phyloP scores from a whole-genome alignment of 305 asterid genomes.

The Fraxinus nigra region DNA sequence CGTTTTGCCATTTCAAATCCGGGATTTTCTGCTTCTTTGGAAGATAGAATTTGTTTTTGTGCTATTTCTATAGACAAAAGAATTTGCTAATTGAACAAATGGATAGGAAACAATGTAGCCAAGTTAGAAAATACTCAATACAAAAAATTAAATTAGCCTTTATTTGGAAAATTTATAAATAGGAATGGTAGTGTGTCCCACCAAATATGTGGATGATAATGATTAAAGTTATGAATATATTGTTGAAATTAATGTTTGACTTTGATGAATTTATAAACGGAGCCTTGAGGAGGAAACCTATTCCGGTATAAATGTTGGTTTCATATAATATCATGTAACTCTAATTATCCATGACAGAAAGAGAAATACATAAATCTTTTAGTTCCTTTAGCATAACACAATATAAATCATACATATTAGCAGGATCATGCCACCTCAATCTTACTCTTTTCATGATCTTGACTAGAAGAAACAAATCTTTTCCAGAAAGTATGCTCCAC shows the following conservation, averaged over 20 bases:
- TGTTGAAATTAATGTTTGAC: not conserved
- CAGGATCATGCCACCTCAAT: not conserved
- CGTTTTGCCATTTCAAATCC: not conserved
- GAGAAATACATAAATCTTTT: not conserved
- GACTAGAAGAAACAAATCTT: not conserved
- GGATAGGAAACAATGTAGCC: slow-evolving; percentile 7
- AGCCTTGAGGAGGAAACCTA: not conserved
- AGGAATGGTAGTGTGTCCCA: not conserved
- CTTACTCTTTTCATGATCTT: not conserved
- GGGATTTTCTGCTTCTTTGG: too few relatives aligned
- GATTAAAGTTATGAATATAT: too few relatives aligned
- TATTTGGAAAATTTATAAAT: too few relatives aligned
- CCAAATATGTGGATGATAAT: not conserved
- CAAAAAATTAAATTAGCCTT: not conserved
- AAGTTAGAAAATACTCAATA: not conserved
- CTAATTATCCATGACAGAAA: not conserved
- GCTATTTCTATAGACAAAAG: not conserved
- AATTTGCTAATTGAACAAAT: slow-evolving; percentile 16
- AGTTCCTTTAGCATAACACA: not conserved
- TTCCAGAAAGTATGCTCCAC: not conserved
- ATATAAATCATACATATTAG: not conserved
- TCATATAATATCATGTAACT: not conserved
- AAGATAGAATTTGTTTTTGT: too few relatives aligned
- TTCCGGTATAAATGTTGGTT: not conserved
- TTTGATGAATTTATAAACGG: too few relatives aligned